Evolutionary conservation across 345 rosid species (phyloP).

Genomic region (Euphorbia pulcherrima): DNA sequence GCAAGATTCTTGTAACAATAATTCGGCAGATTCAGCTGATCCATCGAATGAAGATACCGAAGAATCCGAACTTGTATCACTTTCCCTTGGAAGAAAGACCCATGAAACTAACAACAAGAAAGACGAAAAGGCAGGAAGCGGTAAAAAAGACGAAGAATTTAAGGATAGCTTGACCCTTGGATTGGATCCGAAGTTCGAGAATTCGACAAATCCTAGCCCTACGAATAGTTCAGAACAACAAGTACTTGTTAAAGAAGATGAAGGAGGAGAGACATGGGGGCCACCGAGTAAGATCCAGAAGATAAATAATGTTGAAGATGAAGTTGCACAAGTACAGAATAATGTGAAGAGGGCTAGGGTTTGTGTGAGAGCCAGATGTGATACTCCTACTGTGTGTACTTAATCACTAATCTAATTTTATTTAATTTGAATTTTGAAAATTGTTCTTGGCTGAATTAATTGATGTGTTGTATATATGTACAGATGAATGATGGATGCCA

Average conservation of each 20-base stretch:
- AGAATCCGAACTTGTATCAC: slow-evolving; percentile 60
- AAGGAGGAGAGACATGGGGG: slow-evolving; percentile 39
- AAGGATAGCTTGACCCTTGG: slow-evolving; percentile 53
- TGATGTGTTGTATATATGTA: too few species aligned
- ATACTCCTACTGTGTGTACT: slow-evolving; percentile 47
- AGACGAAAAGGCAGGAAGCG: slow-evolving; percentile 22
- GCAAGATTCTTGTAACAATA: slow-evolving; percentile 32
- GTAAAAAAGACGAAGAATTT: slow-evolving; percentile 37
- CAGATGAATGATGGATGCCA: slow-evolving; percentile 97
- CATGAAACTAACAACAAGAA: slow-evolving; percentile 35
- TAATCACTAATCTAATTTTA: not conserved
- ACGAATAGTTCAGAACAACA: slow-evolving; percentile 33
- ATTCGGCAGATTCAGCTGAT: slow-evolving; percentile 15
- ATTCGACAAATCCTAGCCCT: slow-evolving; percentile 28
- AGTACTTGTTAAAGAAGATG: slow-evolving; percentile 31
- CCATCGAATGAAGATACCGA: slow-evolving; percentile 20
- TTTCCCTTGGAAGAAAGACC: slow-evolving; percentile 58
- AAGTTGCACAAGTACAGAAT: slow-evolving; percentile 45
- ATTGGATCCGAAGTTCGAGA: slow-evolving; percentile 34
- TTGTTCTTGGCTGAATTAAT: not conserved
- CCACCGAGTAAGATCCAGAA: slow-evolving; percentile 52
- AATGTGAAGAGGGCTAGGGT: slow-evolving; percentile 79
- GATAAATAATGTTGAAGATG: slow-evolving; percentile 43
- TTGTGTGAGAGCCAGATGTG: slow-evolving; percentile 84
- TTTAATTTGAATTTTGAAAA: not conserved